Evolutionary conservation across 164 flowering plant species (phyloP).

Genomic region (Euptelea pleiosperma): DNA sequence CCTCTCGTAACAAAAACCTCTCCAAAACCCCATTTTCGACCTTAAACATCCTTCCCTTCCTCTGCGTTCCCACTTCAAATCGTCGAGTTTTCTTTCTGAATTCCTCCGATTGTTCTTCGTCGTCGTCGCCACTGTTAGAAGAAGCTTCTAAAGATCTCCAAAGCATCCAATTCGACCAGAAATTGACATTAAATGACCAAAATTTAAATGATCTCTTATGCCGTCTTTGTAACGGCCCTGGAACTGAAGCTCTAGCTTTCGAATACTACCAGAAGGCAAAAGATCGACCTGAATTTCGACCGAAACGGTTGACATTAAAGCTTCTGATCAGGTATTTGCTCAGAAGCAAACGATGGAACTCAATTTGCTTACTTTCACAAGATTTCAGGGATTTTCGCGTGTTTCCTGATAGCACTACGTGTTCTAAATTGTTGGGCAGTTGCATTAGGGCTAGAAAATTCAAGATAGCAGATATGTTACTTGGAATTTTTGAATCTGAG

Average conservation of each 20-base stretch:
- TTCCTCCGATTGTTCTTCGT: conserved; percentile 27
- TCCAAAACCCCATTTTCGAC: conserved; percentile 6
- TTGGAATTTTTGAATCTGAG: conserved; percentile 33
- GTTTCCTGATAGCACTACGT: conserved; percentile 46
- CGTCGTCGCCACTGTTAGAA: conserved; percentile 31
- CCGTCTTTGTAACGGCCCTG: conserved; percentile 38
- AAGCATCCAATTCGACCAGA: conserved; percentile 6
- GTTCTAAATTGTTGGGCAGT: conserved; percentile 44
- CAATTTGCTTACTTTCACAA: conserved; percentile 25
- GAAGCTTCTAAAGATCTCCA: conserved; percentile 22
- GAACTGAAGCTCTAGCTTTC: conserved; percentile 37
- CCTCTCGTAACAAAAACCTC: conserved; percentile 14
- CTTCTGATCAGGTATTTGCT: conserved; percentile 52
- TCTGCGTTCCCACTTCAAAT: conserved; percentile 10
- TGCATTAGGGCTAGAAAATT: conserved; percentile 67
- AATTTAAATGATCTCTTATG: conserved; percentile 35
- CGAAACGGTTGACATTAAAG: conserved; percentile 36
- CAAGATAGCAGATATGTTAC: conserved; percentile 36
- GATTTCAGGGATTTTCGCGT: conserved; percentile 45
- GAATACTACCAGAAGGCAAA: conserved; percentile 56
- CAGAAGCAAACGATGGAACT: conserved; percentile 52
- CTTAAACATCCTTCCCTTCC: conserved; percentile 13
- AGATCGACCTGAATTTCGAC: conserved; percentile 38
- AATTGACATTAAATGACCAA: conserved; percentile 9
- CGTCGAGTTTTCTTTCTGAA: conserved; percentile 15